Conservation (phyloP, 2,329 filamentous ascomycete genomes). For the Pseudocercospora crystallina region DNA sequence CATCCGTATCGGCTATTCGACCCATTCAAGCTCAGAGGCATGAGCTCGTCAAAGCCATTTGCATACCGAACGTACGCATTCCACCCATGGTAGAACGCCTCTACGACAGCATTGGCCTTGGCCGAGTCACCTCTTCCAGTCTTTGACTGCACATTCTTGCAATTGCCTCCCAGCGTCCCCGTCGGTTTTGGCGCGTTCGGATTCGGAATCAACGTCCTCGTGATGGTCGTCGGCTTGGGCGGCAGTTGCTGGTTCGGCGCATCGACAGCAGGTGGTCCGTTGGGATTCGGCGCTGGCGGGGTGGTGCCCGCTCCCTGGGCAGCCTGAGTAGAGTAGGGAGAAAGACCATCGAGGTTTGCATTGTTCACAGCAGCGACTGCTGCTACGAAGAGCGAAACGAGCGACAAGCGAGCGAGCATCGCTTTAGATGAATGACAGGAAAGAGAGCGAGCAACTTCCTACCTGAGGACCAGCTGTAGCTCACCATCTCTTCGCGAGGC, state of each 20-base stretch:
- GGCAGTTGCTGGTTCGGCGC: neutral
- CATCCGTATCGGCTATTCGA: conserved; percentile 25
- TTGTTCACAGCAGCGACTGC: neutral
- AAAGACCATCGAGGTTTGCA: neutral
- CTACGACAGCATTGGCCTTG: conserved; percentile 18
- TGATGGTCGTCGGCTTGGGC: neutral
- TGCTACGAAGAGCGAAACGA: conserved; percentile 5
- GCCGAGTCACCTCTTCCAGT: conserved; percentile 1
- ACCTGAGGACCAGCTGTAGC: too few species aligned
- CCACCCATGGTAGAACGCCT: conserved; percentile 20
- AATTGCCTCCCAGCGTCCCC: neutral
- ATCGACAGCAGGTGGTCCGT: neutral
- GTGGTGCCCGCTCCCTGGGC: neutral
- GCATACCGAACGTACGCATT: conserved; percentile 21
- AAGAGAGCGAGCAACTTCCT: too few species aligned
- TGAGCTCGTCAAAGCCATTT: conserved; percentile 37
- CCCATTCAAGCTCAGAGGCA: conserved; percentile 14
- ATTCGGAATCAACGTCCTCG: neutral
- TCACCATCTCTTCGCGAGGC: too few species aligned
- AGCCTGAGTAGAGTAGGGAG: neutral
- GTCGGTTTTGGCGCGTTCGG: neutral
- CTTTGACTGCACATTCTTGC: conserved; percentile 18
- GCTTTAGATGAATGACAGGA: neutral
- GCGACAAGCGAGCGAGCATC: conserved; percentile 12
- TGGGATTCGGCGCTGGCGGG: conserved; percentile 3